Base-by-base conservation (phyloP, 495 filamentous ascomycete genomes). In the Hypoxylon trugodes region DNA sequence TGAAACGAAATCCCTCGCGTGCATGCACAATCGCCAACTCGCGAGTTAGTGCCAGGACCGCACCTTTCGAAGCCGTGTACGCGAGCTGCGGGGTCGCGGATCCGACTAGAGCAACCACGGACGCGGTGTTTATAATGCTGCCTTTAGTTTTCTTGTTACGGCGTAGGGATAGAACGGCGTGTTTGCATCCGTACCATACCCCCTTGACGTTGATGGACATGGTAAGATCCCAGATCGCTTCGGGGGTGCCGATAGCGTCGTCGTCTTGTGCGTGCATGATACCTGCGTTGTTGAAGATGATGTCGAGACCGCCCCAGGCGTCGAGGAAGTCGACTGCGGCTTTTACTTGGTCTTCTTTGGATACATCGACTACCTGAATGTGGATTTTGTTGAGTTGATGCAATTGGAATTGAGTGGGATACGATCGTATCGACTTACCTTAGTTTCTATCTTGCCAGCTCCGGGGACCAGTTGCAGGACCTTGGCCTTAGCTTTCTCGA, bases 261-360 rank as follows among this genome's bases (percentile, higher is more conserved):
- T 85, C 89, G 73, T 98, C 95, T 50, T 89, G 81, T 25, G 83
- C 84, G 74, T 97, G 93, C 95, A 98, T 98, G 72, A 98, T 98
- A 13, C 95, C 95, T 0, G 95, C 95, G 72, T 98, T 98, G 84
- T 98, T 98, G 86, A 97, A 98, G 61, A 98, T 90, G 65, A 97
- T 82, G 73, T 98, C 95, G 0, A 92, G 78, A n/a, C 95, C 95
- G 66, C 93, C 94, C 92, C 91, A 96, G 41, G 78, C 58, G 69
- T 97, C 93, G 42, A 92, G 73, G 1, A 80, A 74, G 52, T 87
- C 85, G n/a, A 96, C 82, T 61, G 86, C 80, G 24, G 88, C 84
- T 61, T 89, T 75, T 18, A 97, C 86, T 25, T 91, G 82, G 57
- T 80, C 67, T 76, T 97, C 93, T 66, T 91, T 90, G 41, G 83